These are phyloP conservation scores for Talaromyces albobiverticillius DNA, from an alignment of 2,329 filamentous ascomycete species.

Conservation along the genomic window DNA sequence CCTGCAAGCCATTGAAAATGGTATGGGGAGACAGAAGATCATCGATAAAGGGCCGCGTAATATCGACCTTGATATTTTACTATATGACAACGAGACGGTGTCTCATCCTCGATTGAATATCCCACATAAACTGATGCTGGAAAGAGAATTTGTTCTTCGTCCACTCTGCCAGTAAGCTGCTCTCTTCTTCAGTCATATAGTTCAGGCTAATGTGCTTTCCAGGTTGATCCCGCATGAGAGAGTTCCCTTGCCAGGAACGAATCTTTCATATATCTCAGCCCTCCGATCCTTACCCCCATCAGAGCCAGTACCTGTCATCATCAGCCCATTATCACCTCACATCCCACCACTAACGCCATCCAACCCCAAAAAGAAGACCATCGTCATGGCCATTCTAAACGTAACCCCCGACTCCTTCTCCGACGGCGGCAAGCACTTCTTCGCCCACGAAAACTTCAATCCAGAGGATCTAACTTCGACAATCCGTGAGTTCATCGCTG, in stretches of 20 bases:
- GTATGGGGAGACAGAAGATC: constrained; percentile 74
- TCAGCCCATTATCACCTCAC: constrained; percentile 34
- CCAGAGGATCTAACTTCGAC: constrained; percentile 51
- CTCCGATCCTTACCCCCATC: constrained; percentile 33
- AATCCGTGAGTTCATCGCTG: constrained; percentile 60
- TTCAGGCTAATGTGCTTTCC: constrained; percentile 12
- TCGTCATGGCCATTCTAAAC: constrained; percentile 92
- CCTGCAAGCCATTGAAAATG: constrained; percentile 79
- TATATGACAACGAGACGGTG: constrained; percentile 69
- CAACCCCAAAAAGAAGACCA: constrained; percentile 59
- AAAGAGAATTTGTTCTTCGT: constrained; percentile 89
- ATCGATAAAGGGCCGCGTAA: constrained; percentile 93
- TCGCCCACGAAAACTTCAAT: constrained; percentile 41
- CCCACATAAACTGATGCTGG: constrained; percentile 79
- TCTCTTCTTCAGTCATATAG: constrained; percentile 1
- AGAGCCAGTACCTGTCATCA: constrained; percentile 35
- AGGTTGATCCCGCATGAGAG: constrained; percentile 43
- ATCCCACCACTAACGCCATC: constrained; percentile 58
- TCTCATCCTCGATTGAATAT: constrained; percentile 72
- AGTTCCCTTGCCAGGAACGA: constrained; percentile 28
- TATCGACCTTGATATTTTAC: constrained; percentile 88
- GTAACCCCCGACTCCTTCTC: constrained; percentile 96
- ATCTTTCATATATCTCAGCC: constrained; percentile 33
- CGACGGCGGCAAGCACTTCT: constrained; percentile 69
- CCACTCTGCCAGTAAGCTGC: constrained; percentile 61